phyloP scores from a whole-genome alignment of 352 stramenopile species.

The Pythium aristosporum region DNA sequence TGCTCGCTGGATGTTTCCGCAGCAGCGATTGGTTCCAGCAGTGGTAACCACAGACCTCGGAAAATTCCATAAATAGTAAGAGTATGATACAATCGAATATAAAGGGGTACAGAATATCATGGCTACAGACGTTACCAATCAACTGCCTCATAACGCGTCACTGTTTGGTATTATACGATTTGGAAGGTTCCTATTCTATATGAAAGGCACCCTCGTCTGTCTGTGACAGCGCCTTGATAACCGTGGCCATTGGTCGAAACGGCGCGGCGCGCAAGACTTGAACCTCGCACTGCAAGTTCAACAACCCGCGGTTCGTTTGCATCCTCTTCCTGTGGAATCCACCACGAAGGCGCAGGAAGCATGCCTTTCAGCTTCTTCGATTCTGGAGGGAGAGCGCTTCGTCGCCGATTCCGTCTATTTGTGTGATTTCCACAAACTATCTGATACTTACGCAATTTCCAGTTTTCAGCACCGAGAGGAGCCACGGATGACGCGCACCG shows the following conservation, averaged over 20 bases:
- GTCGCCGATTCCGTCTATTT: no score
- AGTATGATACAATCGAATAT: neutral
- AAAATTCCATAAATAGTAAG: neutral
- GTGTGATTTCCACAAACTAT: no score
- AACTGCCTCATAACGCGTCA: no score
- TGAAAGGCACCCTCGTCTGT: neutral
- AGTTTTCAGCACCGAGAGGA: no score
- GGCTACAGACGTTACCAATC: no score
- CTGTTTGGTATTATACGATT: neutral
- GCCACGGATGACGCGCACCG: no score
- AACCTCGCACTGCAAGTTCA: neutral
- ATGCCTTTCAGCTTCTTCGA: no score
- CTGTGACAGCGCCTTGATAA: conserved; percentile 17
- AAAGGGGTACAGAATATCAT: neutral
- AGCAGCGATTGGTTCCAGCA: conserved; percentile 18
- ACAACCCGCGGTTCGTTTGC: neutral
- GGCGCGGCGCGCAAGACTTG: neutral
- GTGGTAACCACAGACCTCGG: neutral
- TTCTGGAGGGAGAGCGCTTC: no score
- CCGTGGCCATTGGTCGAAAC: conserved; percentile 18
- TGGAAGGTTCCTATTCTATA: neutral
- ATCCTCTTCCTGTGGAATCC: no score
- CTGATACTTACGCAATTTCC: no score
- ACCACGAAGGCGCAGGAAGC: no score
- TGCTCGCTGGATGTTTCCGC: conserved; percentile 18